Base-by-base conservation (phyloP, 192 early-diverging fungal species). In the Gaertneriomyces sp. region DNA sequence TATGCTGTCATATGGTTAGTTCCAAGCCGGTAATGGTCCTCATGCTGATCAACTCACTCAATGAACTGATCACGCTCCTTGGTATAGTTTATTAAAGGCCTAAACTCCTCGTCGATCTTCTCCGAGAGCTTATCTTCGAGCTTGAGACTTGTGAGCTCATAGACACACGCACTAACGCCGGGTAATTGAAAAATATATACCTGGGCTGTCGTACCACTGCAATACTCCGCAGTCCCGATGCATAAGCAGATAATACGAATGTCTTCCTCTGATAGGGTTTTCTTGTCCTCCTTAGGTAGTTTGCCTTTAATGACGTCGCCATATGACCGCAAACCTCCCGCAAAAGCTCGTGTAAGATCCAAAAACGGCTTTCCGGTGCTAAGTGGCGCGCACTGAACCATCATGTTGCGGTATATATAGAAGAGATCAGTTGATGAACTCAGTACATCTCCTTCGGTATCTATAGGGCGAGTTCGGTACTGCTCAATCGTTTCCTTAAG, bases 201-300 rank as follows among this genome's bases (percentile, higher is more conserved):
- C 76, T 91, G 90, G 8, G 79, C 72, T 0, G 89, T 94, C 1
- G 92, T 94, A 9, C 84, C 79, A 33, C 82, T 79, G 66, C 95
- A 99, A 73, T 99, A 99, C 73, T 99, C 96, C 0, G 90, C 91
- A 0, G 96, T 99, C 51, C 95, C 96, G 62, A 96, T 76, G 20
- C 94, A 83, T n/a, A 90, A 64, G 62, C 90, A 91, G 2, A 85
- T 85, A 10, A 85, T 82, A 41, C 79, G 73, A 41, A 96, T 74
- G 16, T 90, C 88, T 20, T 92, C 90, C 8, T 80, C 72, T 5
- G 78, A 82, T 45, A 89, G 66, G 3, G 76, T 61, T 56, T 80
- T 78, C 53, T 81, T 86, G 20, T 93, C 85, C 49, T 63, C 83
- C 79, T 81, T 90, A 45, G 89, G 91, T 39, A 94, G 77, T 62